These are phyloP conservation scores for Neolentinus lepideus DNA, from an alignment of 1,284 basidiomycete species.

Conservation along the genomic window DNA sequence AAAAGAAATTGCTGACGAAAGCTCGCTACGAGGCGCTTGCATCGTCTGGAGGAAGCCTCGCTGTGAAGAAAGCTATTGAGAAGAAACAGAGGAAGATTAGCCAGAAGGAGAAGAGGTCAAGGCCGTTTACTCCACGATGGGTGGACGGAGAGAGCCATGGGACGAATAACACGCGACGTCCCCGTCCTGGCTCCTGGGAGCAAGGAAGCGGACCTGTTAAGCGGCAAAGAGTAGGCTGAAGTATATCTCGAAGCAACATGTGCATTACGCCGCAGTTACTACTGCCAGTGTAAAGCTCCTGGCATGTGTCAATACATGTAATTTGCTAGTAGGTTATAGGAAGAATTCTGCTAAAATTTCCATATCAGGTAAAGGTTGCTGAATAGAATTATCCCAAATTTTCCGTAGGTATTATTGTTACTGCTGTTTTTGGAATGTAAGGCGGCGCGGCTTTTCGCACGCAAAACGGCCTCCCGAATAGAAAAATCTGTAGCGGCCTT, in stretches of 20 bases:
- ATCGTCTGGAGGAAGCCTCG: conserved; percentile 64
- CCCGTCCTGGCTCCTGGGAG: background rate
- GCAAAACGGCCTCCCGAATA: no score
- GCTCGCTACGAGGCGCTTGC: conserved; percentile 77
- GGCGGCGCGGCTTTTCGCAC: no score
- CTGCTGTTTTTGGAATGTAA: background rate
- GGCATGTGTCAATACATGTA: no score
- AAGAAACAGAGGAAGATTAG: conserved; percentile 83
- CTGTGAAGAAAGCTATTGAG: conserved; percentile 84
- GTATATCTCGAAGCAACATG: no score
- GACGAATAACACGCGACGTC: background rate
- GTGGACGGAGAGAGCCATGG: background rate
- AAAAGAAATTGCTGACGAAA: conserved; percentile 64
- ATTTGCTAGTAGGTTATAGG: no score
- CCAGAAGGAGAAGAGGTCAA: conserved; percentile 84
- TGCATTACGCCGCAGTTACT: no score
- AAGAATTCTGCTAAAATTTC: no score
- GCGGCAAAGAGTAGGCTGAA: background rate
- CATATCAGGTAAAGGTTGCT: no score
- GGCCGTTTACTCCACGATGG: conserved; percentile 48
- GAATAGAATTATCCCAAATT: no score
- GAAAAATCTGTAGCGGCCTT: no score
- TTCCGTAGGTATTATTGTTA: no score
- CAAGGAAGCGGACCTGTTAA: background rate
- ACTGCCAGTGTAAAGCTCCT: no score